Percentiles rank a stretch among this genome's conserved stretches.
phyloP scores from a whole-genome alignment of 495 filamentous ascomycete species.

The Aspergillus heteromorphus region DNA sequence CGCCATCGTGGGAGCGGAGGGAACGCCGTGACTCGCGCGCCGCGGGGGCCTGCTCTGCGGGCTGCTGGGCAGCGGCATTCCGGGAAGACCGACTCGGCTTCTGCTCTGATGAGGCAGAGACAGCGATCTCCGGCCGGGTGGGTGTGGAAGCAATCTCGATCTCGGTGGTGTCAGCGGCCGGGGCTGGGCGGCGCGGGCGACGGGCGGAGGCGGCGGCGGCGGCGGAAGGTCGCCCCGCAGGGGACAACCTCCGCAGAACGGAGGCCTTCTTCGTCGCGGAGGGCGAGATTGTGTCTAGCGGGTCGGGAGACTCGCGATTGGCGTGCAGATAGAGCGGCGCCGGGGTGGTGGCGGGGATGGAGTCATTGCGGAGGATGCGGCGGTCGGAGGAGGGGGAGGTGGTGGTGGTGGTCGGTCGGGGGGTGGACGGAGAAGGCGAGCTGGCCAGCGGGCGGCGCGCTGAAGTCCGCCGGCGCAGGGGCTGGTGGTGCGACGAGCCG shows the following conservation, averaged over 20 bases:
- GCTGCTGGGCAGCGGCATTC: not conserved
- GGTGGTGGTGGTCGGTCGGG: constrained; percentile 18
- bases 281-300: not conserved
- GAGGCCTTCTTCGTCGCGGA: not conserved
- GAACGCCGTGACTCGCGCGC: constrained; percentile 35
- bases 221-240: constrained; percentile 3
- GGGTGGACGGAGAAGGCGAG: constrained; percentile 16
- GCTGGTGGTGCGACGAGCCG: too few relatives aligned
- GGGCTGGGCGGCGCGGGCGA: constrained; percentile 3
- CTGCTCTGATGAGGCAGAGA: not conserved
- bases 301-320: constrained; percentile 6
- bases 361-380: constrained; percentile 19
- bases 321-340: constrained; percentile 2
- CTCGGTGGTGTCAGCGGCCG: not conserved
- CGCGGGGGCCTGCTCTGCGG: constrained; percentile 1
- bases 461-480: constrained; percentile 9
- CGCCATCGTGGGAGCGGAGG: constrained; percentile 46
- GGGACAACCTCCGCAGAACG: not conserved
- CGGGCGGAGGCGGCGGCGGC: constrained; percentile 9
- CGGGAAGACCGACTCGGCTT: not conserved
- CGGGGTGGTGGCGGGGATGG: constrained; percentile 1
- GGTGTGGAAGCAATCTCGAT: constrained; percentile 4
- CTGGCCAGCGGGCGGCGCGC: constrained; percentile 22
- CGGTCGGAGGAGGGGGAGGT: constrained; percentile 14
- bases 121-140: not conserved